A percentile compares a stretch with the other conserved stretches of the same genome.
Evolutionary conservation across 352 stramenopile species (phyloP).

Genomic region (Phytopythium cucurbitacearum): DNA sequence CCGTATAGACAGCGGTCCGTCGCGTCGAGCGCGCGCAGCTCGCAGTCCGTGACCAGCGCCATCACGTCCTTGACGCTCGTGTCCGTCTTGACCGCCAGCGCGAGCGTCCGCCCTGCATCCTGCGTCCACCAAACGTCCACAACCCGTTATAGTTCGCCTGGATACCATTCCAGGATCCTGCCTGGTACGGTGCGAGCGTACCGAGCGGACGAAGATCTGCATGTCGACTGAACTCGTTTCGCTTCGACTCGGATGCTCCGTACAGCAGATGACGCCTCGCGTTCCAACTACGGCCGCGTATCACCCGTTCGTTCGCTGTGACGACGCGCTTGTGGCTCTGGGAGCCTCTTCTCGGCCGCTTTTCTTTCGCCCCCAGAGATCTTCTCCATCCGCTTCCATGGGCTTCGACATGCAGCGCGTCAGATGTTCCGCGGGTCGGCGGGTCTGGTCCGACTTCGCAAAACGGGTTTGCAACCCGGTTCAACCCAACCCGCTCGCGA

Average conservation of each 20-base stretch:
- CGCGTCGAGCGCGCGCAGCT: neutral
- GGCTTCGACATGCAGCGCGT: no score
- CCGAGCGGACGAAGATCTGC: conserved; percentile 70
- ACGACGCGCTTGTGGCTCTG: no score
- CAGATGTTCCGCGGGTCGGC: no score
- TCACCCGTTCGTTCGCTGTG: no score
- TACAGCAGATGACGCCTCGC: neutral
- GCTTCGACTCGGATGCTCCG: no score
- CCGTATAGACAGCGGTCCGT: neutral
- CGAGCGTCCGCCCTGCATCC: conserved; percentile 36
- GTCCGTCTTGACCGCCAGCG: conserved; percentile 21
- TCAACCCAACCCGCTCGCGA: no score
- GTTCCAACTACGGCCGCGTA: neutral
- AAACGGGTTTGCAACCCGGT: no score
- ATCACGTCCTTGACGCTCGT: conserved; percentile 37
- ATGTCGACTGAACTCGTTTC: conserved; percentile 12
- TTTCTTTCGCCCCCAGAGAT: no score
- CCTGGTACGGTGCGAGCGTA: conserved; percentile 12
- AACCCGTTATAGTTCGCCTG: no score
- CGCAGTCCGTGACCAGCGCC: conserved; percentile 24
- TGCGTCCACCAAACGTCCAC: conserved; percentile 7
- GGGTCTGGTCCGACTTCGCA: no score
- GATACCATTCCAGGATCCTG: neutral
- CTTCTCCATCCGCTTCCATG: no score
- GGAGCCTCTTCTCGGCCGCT: no score